Conservation (phyloP, 192 early-diverging fungal genomes). For the Neocallimastix lanati region DNA sequence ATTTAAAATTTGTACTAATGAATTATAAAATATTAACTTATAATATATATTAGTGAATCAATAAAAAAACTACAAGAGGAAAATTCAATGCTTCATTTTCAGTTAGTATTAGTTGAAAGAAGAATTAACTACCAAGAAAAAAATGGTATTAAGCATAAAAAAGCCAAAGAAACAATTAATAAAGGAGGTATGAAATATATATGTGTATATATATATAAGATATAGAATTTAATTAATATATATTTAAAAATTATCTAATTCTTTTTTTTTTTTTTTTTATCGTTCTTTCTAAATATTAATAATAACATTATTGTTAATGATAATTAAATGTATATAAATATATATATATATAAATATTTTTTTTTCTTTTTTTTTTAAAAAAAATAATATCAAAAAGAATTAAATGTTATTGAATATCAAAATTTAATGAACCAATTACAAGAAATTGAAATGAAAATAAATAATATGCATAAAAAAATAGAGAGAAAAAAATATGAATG, state of each 20-base stretch:
- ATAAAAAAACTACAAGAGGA: background rate
- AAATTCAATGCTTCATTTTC: background rate
- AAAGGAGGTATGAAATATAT: background rate
- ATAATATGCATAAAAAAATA: background rate
- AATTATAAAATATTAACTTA: too few species aligned
- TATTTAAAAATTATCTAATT: too few species aligned
- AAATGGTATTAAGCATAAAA: background rate
- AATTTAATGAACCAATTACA: background rate
- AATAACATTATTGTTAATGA: too few species aligned
- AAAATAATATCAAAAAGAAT: background rate
- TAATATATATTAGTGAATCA: background rate
- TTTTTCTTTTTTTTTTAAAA: too few species aligned
- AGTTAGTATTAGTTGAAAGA: background rate
- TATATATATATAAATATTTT: too few species aligned
- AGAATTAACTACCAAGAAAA: background rate
- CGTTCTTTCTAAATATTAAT: too few species aligned
- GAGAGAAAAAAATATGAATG: background rate
- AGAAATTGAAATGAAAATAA: background rate
- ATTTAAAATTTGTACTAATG: too few species aligned
- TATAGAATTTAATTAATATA: too few species aligned
- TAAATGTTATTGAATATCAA: background rate
- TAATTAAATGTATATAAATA: too few species aligned
- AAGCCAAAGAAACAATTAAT: background rate
- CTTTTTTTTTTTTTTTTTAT: too few species aligned
- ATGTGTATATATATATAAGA: too few species aligned